Base-by-base conservation (phyloP, 140 eudicot genomes). In the Erigeron philadelphicus region DNA sequence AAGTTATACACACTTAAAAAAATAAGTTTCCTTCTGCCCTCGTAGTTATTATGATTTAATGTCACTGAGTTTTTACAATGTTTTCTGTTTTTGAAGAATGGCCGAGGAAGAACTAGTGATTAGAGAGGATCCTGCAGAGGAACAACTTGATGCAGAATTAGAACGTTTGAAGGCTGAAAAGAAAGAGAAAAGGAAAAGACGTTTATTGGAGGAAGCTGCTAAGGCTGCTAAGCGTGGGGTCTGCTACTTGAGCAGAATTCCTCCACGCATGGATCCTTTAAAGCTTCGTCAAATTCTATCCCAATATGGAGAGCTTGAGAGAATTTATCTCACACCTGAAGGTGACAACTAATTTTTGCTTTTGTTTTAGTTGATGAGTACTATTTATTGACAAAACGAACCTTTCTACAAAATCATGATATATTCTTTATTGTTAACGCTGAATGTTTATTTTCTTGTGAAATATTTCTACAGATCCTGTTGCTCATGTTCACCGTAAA, bases 231-330 rank as follows among this genome's bases (percentile, higher is more conserved):
- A 75, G 67, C 92, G 93, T 43, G 99, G 99, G 31, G 97, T 94
- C 38, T 94, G 99, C 76, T 89, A 89, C 80, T 77, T 94, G 80
- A 94, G 99, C 55, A 75, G 96, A 18, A 78, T 89, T 38, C 99
- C 99, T 65, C 99, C 99, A 2, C 91, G 83, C 19, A 94, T 94
- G 99, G 95, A 94, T 83, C 99, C 90, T 41, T 23, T 82, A 70
- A 84, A 85, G 80, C 95, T 94, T 62, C 86, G 95, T 5, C 95
- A 89, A 75, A 70, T 79, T 78, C 83, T 94, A 31, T 94, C 99
- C 18, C 96, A 88, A 56, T 87, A 68, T 71, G 95, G 89, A 68
- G 97, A 94, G 10, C 75, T 94, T 18, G 85, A 80, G 66, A 81
- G 99, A 80, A 82, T 94, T 49, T 94, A 86, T 78, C 95, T 94